A percentile compares a stretch with the other conserved stretches of the same genome.
These are phyloP conservation scores for Roridomyces roridus DNA, from an alignment of 768 basidiomycete genomes.

Conservation along the genomic window DNA sequence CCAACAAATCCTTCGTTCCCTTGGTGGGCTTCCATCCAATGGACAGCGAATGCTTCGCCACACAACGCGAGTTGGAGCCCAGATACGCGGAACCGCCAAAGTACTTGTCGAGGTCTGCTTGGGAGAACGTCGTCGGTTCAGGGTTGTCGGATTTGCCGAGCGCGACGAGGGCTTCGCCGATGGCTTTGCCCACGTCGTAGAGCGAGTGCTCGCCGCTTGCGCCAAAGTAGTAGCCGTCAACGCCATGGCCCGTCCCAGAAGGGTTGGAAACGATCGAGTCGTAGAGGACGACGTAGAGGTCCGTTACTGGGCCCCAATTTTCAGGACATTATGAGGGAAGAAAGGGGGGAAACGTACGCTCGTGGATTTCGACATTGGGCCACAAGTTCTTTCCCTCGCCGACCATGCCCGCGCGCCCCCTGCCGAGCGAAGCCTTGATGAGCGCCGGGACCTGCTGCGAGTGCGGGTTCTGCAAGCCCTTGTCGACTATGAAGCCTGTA, in stretches of 20 bases:
- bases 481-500: slow-evolving; percentile 29
- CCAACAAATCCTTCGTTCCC: slow-evolving; percentile 26
- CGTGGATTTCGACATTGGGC: slow-evolving; percentile 33
- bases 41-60: slow-evolving; percentile 24
- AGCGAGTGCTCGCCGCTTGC: slow-evolving; percentile 54
- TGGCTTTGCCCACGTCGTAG: slow-evolving; percentile 45
- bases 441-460: slow-evolving; percentile 46
- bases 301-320: slow-evolving; percentile 49
- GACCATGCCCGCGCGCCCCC: slow-evolving; percentile 49
- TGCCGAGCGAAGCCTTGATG: slow-evolving; percentile 40
- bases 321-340: neutral
- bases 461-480: slow-evolving; percentile 44
- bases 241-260: slow-evolving; percentile 44
- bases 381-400: slow-evolving; percentile 34
- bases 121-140: slow-evolving; percentile 53
- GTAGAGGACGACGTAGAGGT: slow-evolving; percentile 51
- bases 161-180: slow-evolving; percentile 43
- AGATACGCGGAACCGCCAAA: slow-evolving; percentile 29
- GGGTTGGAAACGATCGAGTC: slow-evolving; percentile 37
- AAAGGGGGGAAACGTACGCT: slow-evolving; percentile 18
- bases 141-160: slow-evolving; percentile 41
- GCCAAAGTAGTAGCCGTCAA: slow-evolving; percentile 59
- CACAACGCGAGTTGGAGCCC: slow-evolving; percentile 33
- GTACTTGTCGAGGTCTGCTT: slow-evolving; percentile 52
- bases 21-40: slow-evolving; percentile 35